These are phyloP conservation scores for Penicillium sp. DNA, from an alignment of 2,329 filamentous ascomycete genomes.

Conservation along the genomic window DNA sequence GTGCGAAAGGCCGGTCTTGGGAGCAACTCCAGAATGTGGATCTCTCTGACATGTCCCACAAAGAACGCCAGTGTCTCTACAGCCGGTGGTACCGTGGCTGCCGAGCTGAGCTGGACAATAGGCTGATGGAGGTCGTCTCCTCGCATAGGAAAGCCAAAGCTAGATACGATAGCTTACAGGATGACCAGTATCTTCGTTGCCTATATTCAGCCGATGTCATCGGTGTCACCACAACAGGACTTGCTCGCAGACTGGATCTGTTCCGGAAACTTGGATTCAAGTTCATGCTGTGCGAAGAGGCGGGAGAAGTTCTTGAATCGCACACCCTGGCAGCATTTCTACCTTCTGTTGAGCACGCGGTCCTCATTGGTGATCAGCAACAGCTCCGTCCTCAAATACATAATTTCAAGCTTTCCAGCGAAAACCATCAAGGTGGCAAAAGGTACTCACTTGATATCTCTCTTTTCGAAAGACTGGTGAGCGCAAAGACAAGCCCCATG, in stretches of 20 bases:
- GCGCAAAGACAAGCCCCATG: constrained; percentile 17
- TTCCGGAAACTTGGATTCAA: constrained; percentile 45
- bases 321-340: constrained; percentile 42
- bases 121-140: not conserved
- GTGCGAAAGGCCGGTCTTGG: not conserved
- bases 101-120: not conserved
- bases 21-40: not conserved
- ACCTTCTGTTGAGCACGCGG: constrained; percentile 42
- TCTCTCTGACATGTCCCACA: not conserved
- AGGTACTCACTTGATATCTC: constrained; percentile 49
- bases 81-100: not conserved
- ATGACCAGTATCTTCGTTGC: constrained; percentile 29
- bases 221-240: constrained; percentile 52
- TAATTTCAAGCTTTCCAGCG: constrained; percentile 36
- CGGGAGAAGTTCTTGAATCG: constrained; percentile 43
- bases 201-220: constrained; percentile 47
- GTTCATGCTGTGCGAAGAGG: constrained; percentile 45
- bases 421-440: constrained; percentile 31
- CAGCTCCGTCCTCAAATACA: constrained; percentile 44
- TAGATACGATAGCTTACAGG: constrained; percentile 11
- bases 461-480: constrained; percentile 52
- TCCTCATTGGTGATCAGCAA: constrained; percentile 46
- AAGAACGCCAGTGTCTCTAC: constrained; percentile 2
- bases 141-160: not conserved
- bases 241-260: constrained; percentile 47